Percentiles rank a stretch among this genome's conserved stretches.
These are phyloP conservation scores for Thermothelomyces thermophilus DNA, from an alignment of 2,329 filamentous ascomycete species.

Conservation along the genomic window DNA sequence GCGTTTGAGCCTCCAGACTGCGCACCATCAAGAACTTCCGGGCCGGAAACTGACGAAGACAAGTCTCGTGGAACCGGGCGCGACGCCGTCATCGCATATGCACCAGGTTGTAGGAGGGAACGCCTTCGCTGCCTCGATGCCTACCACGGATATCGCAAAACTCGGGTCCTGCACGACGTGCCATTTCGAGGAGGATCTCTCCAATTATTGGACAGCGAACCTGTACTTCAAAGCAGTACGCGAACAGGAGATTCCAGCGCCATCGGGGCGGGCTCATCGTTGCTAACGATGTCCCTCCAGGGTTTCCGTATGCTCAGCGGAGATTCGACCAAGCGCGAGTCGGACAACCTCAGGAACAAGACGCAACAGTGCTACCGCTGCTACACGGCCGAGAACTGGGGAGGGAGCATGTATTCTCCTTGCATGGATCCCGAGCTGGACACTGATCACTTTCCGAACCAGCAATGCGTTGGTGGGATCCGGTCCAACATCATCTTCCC, in stretches of 20 bases:
- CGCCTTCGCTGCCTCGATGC: not conserved
- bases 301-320: conserved; percentile 4
- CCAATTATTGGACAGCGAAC: conserved; percentile 2
- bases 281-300: not conserved
- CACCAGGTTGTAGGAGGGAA: not conserved
- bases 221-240: not conserved
- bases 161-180: not conserved
- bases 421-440: conserved; percentile 4
- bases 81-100: not conserved
- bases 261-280: not conserved
- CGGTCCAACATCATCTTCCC: conserved; percentile 5
- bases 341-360: not conserved
- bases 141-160: not conserved
- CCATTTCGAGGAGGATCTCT: conserved; percentile 3
- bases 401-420: not conserved
- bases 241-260: no score
- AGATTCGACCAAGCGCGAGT: not conserved
- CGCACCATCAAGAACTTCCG: not conserved
- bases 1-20: no score
- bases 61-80: not conserved
- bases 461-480: not conserved
- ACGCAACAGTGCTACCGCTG: conserved; percentile 5
- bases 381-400: conserved; percentile 2
- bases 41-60: not conserved
- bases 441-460: not conserved